Evolutionary conservation across 306 rosid species (phyloP).

Genomic region (Benincasa hispida): DNA sequence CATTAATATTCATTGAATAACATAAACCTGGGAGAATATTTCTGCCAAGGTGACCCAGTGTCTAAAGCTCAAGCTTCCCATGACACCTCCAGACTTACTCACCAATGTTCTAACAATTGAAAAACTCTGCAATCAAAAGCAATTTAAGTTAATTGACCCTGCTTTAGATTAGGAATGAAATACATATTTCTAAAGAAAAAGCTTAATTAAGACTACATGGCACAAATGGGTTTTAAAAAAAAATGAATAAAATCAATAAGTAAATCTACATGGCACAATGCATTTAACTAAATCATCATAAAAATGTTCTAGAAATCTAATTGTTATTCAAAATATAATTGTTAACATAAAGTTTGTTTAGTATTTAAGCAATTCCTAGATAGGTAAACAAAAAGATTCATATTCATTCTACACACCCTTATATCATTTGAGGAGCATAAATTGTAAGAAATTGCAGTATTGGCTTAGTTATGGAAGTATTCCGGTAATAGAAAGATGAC

Average conservation of each 20-base stretch:
- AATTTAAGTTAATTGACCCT: not conserved
- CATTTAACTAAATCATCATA: not conserved
- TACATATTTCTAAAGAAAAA: not conserved
- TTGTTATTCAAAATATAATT: not conserved
- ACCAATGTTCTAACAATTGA: conserved; percentile 58
- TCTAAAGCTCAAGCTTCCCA: conserved; percentile 39
- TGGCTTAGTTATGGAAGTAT: not conserved
- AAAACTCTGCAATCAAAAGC: conserved; percentile 53
- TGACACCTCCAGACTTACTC: conserved; percentile 39
- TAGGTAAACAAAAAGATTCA: not conserved
- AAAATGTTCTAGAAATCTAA: not conserved
- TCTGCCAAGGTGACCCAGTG: conserved; percentile 71
- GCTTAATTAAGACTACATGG: too few relatives aligned
- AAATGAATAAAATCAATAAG: too few relatives aligned
- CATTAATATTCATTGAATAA: conserved; percentile 8
- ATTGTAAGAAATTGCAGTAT: not conserved
- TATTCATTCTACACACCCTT: not conserved
- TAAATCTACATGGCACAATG: not conserved
- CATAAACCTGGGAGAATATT: conserved; percentile 64
- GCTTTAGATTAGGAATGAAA: not conserved
- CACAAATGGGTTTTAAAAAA: not conserved
- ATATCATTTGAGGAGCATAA: not conserved
- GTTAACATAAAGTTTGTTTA: not conserved
- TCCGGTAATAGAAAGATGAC: not conserved
- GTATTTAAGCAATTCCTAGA: not conserved